Percentiles rank a stretch among this genome's conserved stretches.
phyloP scores from a whole-genome alignment of 805 yeast genomes.

The Kuraishia hungarica region DNA sequence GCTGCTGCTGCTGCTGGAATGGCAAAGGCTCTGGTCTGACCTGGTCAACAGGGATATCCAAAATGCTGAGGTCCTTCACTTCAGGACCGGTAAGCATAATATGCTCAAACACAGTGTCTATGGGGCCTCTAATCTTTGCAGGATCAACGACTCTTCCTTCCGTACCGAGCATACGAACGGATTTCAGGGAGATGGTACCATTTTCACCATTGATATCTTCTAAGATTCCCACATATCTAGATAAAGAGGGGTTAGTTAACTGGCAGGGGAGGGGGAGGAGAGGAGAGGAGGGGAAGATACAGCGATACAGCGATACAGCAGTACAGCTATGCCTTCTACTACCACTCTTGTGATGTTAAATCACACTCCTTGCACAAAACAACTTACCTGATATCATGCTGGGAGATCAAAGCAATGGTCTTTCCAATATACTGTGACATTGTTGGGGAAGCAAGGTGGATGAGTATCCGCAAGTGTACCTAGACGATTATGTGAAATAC shows the following conservation, averaged over 20 bases:
- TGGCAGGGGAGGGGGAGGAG: constrained; percentile 6
- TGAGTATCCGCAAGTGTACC: too few relatives aligned
- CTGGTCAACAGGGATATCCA: constrained; percentile 61
- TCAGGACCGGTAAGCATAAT: constrained; percentile 88
- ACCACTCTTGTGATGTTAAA: too few relatives aligned
- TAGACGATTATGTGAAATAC: too few relatives aligned
- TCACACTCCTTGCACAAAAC: too few relatives aligned
- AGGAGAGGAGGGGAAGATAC: too few relatives aligned
- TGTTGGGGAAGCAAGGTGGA: too few relatives aligned
- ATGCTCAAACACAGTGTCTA: constrained; percentile 57
- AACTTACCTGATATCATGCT: constrained; percentile 56
- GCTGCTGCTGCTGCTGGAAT: constrained; percentile 7
- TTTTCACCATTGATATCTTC: constrained; percentile 84
- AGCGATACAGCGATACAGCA: too few relatives aligned
- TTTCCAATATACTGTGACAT: constrained; percentile 95
- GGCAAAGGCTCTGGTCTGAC: constrained; percentile 47
- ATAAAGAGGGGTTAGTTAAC: not conserved
- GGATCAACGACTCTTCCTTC: constrained; percentile 80
- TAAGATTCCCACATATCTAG: constrained; percentile 80
- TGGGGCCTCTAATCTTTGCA: constrained; percentile 61
- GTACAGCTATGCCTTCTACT: too few relatives aligned
- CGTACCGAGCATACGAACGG: constrained; percentile 82
- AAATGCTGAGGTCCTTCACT: constrained; percentile 79
- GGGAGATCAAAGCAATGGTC: constrained; percentile 72
- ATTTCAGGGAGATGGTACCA: constrained; percentile 76